Evolutionary conservation across 2,329 filamentous ascomycete genomes (phyloP), one percentile per base, ranked within the genome.

Genomic region (Tolypocladium cylindrosporum): DNA sequence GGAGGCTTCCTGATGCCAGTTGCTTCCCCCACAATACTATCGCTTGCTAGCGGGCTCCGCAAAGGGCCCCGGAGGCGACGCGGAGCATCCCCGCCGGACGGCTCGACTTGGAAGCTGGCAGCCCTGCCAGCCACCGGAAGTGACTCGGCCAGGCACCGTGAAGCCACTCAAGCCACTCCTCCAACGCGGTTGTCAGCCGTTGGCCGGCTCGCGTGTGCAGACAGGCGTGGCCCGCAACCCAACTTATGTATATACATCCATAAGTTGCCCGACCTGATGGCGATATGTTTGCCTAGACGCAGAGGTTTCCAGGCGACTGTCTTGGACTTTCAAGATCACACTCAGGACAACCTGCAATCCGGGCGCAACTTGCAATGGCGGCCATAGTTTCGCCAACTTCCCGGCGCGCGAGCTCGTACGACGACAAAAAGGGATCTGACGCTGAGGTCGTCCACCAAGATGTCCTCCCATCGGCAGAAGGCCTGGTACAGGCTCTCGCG

Each of bases 401-500:
- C 16, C 40, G 40, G 16, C 16, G 6, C 7, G n/a, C 40, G 40
- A 41, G 40, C 6, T 16, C 14, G 40, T 16, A 41, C 16, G 45
- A 51, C 16, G 37, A 56, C 55, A 48, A 59, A 34, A 57, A 59
- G 54, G 37, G 19, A 48, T 41, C 16, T 16, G 40, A 19, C 16
- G 7, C 40, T 1, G 16, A 41, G 7, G 16, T 41, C 40, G 40
- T 41, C n/a, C 40, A 59, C 11, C 55, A 55, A 19, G 57, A 59
- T 14, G 41, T 55, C 16, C 53, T 58, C 8, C 59, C 55, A 2
- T 58, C 59, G 1, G 52, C 59, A 24, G 59, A 61, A 21, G 59
- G 54, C 36, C 57, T 61, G 41, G 59, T 58, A 41, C 58, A 59
- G 43, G 59, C 59, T 27, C 55, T 61, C 55, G 59, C 59, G 3